Base-by-base conservation (phyloP, 306 rosid genomes). In the Malus orientalis region DNA sequence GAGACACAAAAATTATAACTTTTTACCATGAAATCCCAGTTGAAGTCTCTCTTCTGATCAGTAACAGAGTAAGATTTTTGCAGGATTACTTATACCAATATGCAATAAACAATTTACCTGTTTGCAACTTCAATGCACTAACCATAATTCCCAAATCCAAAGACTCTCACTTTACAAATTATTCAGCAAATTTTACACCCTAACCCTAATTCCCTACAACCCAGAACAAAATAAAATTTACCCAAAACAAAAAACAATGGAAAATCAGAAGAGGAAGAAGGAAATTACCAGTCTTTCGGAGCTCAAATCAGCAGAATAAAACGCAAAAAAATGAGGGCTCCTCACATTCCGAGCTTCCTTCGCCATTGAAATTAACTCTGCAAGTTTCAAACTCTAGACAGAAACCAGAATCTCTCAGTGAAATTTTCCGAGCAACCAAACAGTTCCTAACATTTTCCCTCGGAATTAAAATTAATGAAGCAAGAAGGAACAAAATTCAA, bases 281-380 rank as follows among this genome's bases (percentile, higher is more conserved):
- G 12, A 27, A 59, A 32, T 77, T 83, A 93, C 98, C 93, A 93
- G 88, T 74, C 79, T 80, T 11, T 89, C 84, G 14, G 96, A 84
- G 85, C 81, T 80, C 38, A 83, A 75, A 70, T 86, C 74, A 53
- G 93, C 74, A 29, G 97, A 91, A 86, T 81, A 91, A 55, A 89
- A 80, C 69, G 86, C 84, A 74, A 85, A 91, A 87, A 93, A 93
- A 80, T 85, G 86, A 88, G 96, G 97, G 79, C 74, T 87, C 83
- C 88, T 89, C 76, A 71, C 85, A 75, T 80, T 84, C 62, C 68
- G 76, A 74, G 75, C 67, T 76, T 76, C 91, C 44, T 81, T 82
- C 0, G 76, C 97, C 96, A 85, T 89, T 18, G 79, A 75, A 64
- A 69, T 53, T 14, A 42, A 76, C 11, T 64, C 20, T 77, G 69